Evolutionary conservation across 1,284 basidiomycete genomes (phyloP).

Genomic region (Ganoderma boninense): DNA sequence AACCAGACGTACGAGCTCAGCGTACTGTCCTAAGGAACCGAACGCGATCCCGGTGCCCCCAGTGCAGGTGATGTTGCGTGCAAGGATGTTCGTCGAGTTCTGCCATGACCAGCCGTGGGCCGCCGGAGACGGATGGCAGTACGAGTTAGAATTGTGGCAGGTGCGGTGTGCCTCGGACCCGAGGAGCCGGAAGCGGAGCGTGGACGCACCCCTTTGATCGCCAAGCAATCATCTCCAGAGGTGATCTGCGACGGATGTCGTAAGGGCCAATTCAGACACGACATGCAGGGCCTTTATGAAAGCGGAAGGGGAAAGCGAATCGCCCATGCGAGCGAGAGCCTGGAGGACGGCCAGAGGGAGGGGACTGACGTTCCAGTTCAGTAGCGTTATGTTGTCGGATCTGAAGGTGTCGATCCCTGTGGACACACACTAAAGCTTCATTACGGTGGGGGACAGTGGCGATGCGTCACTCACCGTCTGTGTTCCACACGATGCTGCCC

Average conservation of each 20-base stretch:
- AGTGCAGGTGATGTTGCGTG: constrained; percentile 59
- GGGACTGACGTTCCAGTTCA: constrained; percentile 58
- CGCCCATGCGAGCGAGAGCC: not conserved
- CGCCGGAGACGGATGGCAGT: not conserved
- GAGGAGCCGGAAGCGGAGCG: constrained; percentile 4
- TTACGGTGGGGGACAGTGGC: not conserved
- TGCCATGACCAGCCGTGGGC: constrained; percentile 30
- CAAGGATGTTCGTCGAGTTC: constrained; percentile 65
- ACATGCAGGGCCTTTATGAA: not conserved
- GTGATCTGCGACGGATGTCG: constrained; percentile 47
- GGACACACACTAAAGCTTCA: constrained; percentile 8
- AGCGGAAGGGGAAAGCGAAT: not conserved
- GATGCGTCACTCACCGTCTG: constrained; percentile 53
- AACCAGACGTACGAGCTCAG: constrained; percentile 49
- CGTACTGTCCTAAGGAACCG: constrained; percentile 70
- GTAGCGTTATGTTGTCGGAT: constrained; percentile 57
- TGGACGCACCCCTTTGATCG: constrained; percentile 64
- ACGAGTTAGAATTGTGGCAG: not conserved
- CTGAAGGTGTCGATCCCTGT: constrained; percentile 69
- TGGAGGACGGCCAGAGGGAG: not conserved
- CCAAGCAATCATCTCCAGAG: constrained; percentile 72
- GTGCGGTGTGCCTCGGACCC: not conserved
- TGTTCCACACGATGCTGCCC: constrained; percentile 67
- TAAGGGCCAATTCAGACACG: constrained; percentile 1
- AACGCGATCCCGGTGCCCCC: constrained; percentile 75